Conservation (phyloP, 371 early-diverging fungal genomes). For the Mortierella sp. region DNA sequence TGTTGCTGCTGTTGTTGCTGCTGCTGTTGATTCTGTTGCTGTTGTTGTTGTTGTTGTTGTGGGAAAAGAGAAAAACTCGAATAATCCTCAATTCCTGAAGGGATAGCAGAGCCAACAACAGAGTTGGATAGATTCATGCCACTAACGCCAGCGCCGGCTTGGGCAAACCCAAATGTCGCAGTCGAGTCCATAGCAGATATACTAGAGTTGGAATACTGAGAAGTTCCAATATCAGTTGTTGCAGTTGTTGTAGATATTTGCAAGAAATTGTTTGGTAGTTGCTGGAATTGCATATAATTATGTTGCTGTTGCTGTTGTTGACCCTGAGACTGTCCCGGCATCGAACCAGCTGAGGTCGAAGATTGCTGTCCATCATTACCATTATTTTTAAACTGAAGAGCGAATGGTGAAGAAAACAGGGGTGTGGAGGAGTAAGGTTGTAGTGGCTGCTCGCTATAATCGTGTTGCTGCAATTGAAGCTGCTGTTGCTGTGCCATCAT, state of each 20-base stretch:
- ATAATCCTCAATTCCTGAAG: constrained; percentile 25
- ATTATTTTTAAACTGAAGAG: constrained; percentile 26
- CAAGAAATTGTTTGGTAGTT: constrained; percentile 1
- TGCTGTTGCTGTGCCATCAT: constrained; percentile 23
- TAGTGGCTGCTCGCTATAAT: constrained; percentile 10
- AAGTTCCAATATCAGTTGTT: constrained; percentile 10
- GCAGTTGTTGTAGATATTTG: constrained; percentile 8
- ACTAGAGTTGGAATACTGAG: constrained; percentile 1
- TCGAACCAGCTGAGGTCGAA: background rate
- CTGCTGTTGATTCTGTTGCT: constrained; percentile 22
- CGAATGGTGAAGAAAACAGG: constrained; percentile 41
- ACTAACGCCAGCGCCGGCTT: background rate
- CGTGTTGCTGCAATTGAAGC: constrained; percentile 19
- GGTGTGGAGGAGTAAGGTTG: constrained; percentile 34
- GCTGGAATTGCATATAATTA: constrained; percentile 6
- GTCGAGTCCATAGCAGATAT: constrained; percentile 13
- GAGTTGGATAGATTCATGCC: background rate
- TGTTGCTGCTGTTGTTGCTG: constrained; percentile 17
- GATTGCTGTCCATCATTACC: constrained; percentile 11
- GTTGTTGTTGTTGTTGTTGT: constrained; percentile 21
- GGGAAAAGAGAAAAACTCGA: constrained; percentile 45
- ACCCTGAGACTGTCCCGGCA: constrained; percentile 7
- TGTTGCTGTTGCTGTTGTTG: constrained; percentile 35
- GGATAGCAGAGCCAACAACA: background rate
- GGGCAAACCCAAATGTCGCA: background rate